Conservation (phyloP, 768 basidiomycete species). For the Thelephora aurantiotincta region DNA sequence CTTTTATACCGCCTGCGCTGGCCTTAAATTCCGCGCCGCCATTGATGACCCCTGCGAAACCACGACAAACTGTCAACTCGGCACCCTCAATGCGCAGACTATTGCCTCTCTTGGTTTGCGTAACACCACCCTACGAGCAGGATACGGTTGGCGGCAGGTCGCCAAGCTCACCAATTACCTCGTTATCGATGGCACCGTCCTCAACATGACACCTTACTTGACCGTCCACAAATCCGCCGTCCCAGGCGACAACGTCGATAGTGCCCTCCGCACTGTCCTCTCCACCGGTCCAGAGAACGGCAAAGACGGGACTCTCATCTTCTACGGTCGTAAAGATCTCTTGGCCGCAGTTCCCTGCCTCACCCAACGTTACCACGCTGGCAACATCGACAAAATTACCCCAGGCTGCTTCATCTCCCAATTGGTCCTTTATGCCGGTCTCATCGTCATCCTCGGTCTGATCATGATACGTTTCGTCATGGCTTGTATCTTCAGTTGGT, state of each 20-base stretch:
- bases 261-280: constrained; percentile 66
- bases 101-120: constrained; percentile 46
- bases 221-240: constrained; percentile 53
- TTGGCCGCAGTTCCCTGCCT: constrained; percentile 67
- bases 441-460: constrained; percentile 83
- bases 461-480: constrained; percentile 88
- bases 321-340: constrained; percentile 57
- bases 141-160: constrained; percentile 89
- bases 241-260: constrained; percentile 65
- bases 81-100: constrained; percentile 41
- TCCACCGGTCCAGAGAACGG: constrained; percentile 38
- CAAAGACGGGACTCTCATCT: constrained; percentile 83
- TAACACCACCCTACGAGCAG: constrained; percentile 56
- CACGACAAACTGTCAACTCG: constrained; percentile 51
- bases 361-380: constrained; percentile 75
- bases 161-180: constrained; percentile 57
- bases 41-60: constrained; percentile 56
- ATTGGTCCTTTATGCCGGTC: constrained; percentile 78
- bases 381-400: constrained; percentile 92
- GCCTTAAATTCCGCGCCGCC: constrained; percentile 53
- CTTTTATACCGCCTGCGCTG: constrained; percentile 52
- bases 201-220: constrained; percentile 87
- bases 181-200: constrained; percentile 86
- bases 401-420: constrained; percentile 90
- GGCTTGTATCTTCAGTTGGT: constrained; percentile 98